Evolutionary conservation across 225 moss, liverwort and hornwort genomes (phyloP), one percentile per base, ranked within the genome.

Genomic region (Neckera pumila): DNA sequence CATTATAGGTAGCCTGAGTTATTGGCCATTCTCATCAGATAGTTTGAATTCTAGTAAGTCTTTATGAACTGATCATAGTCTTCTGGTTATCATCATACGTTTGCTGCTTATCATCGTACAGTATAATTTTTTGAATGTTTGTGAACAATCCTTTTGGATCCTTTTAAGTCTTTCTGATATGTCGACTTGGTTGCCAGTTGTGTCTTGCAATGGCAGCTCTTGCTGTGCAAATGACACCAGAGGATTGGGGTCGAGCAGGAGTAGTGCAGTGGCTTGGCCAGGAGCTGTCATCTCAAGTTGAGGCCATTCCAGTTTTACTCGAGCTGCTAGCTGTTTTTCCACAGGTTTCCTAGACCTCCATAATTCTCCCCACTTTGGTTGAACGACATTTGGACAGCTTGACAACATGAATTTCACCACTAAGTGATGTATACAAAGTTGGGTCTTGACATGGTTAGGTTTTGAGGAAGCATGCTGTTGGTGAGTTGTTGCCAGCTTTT

Each of bases 291-390:
- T 94, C 93, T 86, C 97, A 96, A 89, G 87, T 90, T 85, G 94
- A 97, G 91, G 94, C 96, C 82, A 89, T 95, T 86, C 97, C 96
- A 81, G 95, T 92, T 70, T 92, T 99, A 59, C 96, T 99, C 79
- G 97, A 99, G 94, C 91, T 99, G 93, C 89, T 99, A 59, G 95
- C 95, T 79, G 98, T 97, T 90, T 92, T 99, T 80, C 98, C 98
- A 85, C 97, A 97, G 98, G 98, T 96, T 87, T 87, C 34, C 82
- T 86, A 36, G 30, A 80, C 85, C 84, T 87, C 62, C 81, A 66
- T 86, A 76, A 73, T 36, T 63, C 69, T 84, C 38, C 38, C 75
- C 83, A 73, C 85, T 76, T 75, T 90, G 69, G 59, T 65, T 86
- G 85, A 66, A 79, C 71, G 78, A 82, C 77, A 58, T 66, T 64